Conservation (phyloP, 495 filamentous ascomycete species). For the Rhypophila decipiens region DNA sequence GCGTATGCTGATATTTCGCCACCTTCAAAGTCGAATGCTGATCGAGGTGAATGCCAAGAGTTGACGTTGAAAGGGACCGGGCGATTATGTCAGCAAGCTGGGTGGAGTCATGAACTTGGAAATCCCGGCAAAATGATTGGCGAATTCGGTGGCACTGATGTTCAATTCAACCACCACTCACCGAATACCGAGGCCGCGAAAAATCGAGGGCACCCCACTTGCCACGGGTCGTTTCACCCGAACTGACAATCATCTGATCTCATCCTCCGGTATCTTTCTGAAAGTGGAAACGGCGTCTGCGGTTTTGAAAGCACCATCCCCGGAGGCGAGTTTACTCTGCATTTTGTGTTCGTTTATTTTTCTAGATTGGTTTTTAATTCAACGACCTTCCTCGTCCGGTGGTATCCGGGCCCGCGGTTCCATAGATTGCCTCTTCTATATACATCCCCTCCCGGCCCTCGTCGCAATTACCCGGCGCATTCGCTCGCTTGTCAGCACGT, state of each 20-base stretch:
- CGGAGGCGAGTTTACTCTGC: background rate
- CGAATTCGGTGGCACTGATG: slow-evolving; percentile 6
- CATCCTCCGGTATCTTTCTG: background rate
- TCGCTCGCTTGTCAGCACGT: no score
- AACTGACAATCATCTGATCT: no score
- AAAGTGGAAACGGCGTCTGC: background rate
- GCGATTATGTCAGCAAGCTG: slow-evolving; percentile 5
- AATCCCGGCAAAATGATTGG: slow-evolving; percentile 6
- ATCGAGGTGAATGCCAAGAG: background rate
- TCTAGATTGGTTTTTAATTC: no score
- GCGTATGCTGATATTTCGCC: no score
- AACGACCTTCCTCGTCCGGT: no score
- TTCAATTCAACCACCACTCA: background rate
- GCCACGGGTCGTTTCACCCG: no score
- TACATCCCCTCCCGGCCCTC: no score
- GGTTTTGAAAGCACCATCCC: background rate
- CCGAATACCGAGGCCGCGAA: slow-evolving; percentile 5
- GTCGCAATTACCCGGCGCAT: no score
- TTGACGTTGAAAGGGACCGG: slow-evolving; percentile 5
- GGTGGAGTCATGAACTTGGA: background rate
- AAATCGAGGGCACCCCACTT: background rate
- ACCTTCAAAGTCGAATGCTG: no score
- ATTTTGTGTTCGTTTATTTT: background rate
- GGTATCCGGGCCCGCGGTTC: no score
- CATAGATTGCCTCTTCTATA: no score